Base-by-base conservation (phyloP, 108 stramenopile species). In the Seminavis robusta region DNA sequence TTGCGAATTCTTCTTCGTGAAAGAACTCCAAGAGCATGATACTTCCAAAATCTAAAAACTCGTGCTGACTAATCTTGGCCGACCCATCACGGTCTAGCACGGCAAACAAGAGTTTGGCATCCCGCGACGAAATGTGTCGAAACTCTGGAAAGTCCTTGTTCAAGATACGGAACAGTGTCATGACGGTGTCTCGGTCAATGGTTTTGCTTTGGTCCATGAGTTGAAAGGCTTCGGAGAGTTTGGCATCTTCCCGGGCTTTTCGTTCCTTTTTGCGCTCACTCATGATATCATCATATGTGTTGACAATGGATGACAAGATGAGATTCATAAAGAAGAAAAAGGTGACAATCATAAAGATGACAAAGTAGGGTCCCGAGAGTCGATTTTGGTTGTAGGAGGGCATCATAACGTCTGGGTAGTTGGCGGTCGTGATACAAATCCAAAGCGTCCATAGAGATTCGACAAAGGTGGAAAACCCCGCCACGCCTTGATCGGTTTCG, bases 281-380 rank as follows among this genome's bases (percentile, higher is more conserved):
- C 29, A 76, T 67, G 7, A 63, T 67, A 15, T 79, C 62, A 45
- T 86, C 73, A 51, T 92, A 92, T 24, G 54, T 23, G 55, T 86
- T 81, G 1, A 79, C 65, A 25, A 83, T 67, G 8, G 68, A 67
- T 23, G 78, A 84, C 0, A 92, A 76, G 48, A 92, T 56, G 3
- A 92, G 57, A 47, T 88, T 88, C 86, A 85, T 86, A 39, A 88
- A 33, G 58, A 83, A 83, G 53, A 86, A 92, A 73, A 81, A 88
- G 1, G 72, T 51, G 37, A 92, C 41, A 11, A 77, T 36, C 84
- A 92, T 88, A 55, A 79, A 92, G 26, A 67, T 67, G 11, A 86
- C 59, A 33, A 86, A 92, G 59, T 67, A 92, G 17, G 86, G 9
- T 26, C 67, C 73, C n/a, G 66, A 55, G 28, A 77, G 48, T 25